Evolutionary conservation across 2,329 filamentous ascomycete species (phyloP), one percentile per base, ranked within the genome.

Genomic region (Hypoxylon sp.): DNA sequence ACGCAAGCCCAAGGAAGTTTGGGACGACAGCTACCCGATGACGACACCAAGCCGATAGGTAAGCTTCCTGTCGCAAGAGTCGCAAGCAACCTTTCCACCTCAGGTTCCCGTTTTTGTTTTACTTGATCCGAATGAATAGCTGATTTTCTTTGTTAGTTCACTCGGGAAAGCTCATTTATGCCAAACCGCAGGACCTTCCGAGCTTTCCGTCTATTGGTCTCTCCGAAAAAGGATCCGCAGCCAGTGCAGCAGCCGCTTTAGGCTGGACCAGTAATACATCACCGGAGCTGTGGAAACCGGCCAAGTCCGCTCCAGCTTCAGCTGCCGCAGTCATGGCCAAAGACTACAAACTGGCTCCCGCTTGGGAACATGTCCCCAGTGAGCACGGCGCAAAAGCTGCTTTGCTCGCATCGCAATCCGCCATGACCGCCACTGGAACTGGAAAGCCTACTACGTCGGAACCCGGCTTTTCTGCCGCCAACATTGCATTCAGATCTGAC

Each of bases 331-430:
- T 63, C 17, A 62, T 71, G 50, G 66, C 67, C 20, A 65, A 66
- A 46, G 61, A 66, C 47, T 62, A 65, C 49, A 68, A 64, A 46
- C 56, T 65, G 44, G 57, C 63, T 8, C 53, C 86, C 2, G 51
- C 79, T 5, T 87, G 84, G 83, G 78, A 88, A 57, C 83, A 85
- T 6, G 76, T 84, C 50, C 73, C 80, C 46, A 88, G 82, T 64
- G 74, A 82, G 8, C 82, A 86, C 38, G 88, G 88, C 25, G 85
- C 88, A 40, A 90, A 88, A 67, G 90, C 91, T 36, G 91, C 91
- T 3, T 67, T 90, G 7, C 73, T 89, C 17, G 89, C 90, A 66
- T 79, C 70, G 57, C 78, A 71, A 62, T 77, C 80, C 45, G 77
- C 77, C 37, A 75, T 63, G 40, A 81, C 77, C 63, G 17, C 31